phyloP scores from a whole-genome alignment of 2,329 filamentous ascomycete species.

The Colletotrichum tanaceti region DNA sequence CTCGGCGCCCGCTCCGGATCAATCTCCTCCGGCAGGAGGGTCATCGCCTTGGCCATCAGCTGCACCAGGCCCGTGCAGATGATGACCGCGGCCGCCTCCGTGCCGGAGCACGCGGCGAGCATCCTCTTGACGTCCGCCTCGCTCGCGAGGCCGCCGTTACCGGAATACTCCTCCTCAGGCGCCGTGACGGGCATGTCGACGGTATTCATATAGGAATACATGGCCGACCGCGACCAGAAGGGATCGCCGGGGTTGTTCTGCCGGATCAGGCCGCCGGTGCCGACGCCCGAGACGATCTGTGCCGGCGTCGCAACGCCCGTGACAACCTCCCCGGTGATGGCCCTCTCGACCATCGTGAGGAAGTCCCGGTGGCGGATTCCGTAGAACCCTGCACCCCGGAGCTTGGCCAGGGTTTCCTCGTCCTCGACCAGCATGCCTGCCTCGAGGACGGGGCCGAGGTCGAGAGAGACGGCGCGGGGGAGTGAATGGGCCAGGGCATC shows the following conservation, averaged over 20 bases:
- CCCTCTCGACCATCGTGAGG: conserved; percentile 58
- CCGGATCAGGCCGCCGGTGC: conserved; percentile 64
- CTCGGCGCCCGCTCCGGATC: conserved; percentile 54
- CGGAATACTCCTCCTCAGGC: conserved; percentile 34
- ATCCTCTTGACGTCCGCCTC: conserved; percentile 46
- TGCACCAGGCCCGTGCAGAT: conserved; percentile 52
- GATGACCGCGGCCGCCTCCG: conserved; percentile 49
- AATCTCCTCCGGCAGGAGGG: conserved; percentile 58
- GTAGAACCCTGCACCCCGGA: conserved; percentile 65
- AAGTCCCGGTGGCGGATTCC: conserved; percentile 64
- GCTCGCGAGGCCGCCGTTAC: conserved; percentile 7
- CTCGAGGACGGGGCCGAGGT: conserved; percentile 64
- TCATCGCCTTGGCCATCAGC: conserved; percentile 59
- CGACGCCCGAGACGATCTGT: conserved; percentile 64
- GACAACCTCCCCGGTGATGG: conserved; percentile 54
- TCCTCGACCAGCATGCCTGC: conserved; percentile 66
- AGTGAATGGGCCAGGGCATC: conserved; percentile 58
- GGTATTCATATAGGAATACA: conserved; percentile 61
- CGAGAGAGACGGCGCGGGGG: conserved; percentile 57
- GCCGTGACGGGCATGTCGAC: conserved; percentile 57
- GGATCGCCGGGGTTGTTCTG: conserved; percentile 65
- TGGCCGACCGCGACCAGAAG: conserved; percentile 64
- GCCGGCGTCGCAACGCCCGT: conserved; percentile 51
- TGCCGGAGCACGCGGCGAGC: conserved; percentile 48
- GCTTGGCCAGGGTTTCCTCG: conserved; percentile 58